phyloP scores from a whole-genome alignment of 306 rosid species.

The Vachellia collinsii region DNA sequence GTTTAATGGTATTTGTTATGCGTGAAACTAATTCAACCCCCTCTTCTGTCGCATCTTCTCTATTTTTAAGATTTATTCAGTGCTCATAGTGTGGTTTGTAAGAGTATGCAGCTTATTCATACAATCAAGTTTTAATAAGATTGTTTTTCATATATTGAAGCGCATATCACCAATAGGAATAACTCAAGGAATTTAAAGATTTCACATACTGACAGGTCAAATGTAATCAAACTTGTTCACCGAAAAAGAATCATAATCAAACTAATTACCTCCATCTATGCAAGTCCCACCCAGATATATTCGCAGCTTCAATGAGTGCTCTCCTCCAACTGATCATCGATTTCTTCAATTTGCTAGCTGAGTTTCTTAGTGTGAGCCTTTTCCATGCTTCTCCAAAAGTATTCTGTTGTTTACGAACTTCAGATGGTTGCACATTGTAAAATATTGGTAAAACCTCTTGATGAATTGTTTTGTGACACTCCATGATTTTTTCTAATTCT shows the following conservation, averaged over 20 bases:
- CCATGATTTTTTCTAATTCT: constrained; percentile 13
- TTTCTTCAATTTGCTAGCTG: not conserved
- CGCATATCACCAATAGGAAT: too few species aligned
- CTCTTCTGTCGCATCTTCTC: not conserved
- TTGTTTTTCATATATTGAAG: not conserved
- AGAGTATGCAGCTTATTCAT: not conserved
- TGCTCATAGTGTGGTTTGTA: not conserved
- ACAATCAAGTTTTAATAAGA: not conserved
- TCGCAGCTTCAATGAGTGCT: not conserved
- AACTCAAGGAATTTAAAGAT: not conserved
- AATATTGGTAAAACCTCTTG: constrained; percentile 2
- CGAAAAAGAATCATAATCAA: too few species aligned
- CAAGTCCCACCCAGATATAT: not conserved
- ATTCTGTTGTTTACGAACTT: not conserved
- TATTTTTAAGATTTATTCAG: too few species aligned
- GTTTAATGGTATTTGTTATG: not conserved
- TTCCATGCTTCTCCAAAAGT: not conserved
- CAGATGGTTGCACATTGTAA: not conserved
- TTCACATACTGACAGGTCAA: not conserved
- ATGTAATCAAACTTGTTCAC: too few species aligned
- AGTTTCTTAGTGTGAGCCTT: not conserved
- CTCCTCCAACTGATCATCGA: not conserved
- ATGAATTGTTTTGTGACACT: not conserved
- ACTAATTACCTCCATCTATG: too few species aligned
- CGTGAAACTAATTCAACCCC: not conserved